A percentile compares a stretch with the other conserved stretches of the same genome.
phyloP scores from a whole-genome alignment of 306 rosid genomes.

The Gillenia trifoliata region DNA sequence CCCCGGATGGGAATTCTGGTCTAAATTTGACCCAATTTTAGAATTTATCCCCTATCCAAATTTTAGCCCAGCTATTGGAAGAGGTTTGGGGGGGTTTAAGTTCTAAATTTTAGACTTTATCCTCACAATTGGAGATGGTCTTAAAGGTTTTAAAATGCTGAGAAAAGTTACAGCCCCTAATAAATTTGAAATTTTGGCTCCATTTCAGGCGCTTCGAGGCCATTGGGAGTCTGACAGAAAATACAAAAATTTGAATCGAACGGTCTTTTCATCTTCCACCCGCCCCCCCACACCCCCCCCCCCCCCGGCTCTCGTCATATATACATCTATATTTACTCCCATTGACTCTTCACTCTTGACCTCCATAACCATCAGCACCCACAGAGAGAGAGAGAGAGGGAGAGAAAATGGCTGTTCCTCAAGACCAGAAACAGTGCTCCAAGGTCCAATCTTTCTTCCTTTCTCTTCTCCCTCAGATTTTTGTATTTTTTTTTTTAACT shows the following conservation, averaged over 20 bases:
- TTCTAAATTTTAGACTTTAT: too few relatives aligned
- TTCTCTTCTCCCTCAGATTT: not conserved
- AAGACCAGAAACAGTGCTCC: not conserved
- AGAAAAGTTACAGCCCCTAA: too few relatives aligned
- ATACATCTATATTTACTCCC: not conserved
- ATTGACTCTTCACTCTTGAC: too few relatives aligned
- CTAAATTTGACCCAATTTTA: too few relatives aligned
- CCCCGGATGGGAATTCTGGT: too few relatives aligned
- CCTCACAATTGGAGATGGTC: too few relatives aligned
- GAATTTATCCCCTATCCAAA: too few relatives aligned
- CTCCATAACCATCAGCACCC: too few relatives aligned
- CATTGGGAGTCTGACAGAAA: not conserved
- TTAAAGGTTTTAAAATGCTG: not conserved
- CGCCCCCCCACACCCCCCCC: too few relatives aligned
- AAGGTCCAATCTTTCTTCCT: not conserved
- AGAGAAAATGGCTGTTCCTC: slow-evolving; percentile 7
- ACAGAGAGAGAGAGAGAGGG: not conserved
- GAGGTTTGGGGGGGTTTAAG: too few relatives aligned
- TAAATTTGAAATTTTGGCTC: not conserved
- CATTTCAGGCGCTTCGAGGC: not conserved
- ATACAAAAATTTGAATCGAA: slow-evolving; percentile 1
- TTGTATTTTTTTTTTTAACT: not conserved
- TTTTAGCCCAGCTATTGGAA: too few relatives aligned
- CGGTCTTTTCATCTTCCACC: not conserved
- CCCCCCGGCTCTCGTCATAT: not conserved